A percentile compares a stretch with the other conserved stretches of the same genome.
Conservation (phyloP, 345 rosid species). For the Carallia brachiata region DNA sequence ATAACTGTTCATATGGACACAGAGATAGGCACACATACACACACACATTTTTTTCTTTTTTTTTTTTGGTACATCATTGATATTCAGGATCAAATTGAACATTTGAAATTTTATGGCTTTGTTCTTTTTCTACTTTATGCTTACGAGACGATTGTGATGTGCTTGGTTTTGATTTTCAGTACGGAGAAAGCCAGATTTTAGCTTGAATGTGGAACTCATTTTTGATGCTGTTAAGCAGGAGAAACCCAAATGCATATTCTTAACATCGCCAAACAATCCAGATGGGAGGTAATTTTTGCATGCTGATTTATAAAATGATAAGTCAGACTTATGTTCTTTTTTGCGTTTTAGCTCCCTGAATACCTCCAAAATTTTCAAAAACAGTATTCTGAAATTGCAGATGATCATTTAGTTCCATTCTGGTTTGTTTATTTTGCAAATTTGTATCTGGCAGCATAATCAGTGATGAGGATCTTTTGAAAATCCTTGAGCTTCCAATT, state of each 20-base stretch:
- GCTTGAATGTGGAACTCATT: slow-evolving; percentile 75
- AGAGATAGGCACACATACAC: no score
- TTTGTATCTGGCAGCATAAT: slow-evolving; percentile 51
- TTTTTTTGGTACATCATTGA: neutral
- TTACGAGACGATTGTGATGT: no score
- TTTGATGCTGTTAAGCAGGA: slow-evolving; percentile 59
- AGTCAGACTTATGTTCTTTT: no score
- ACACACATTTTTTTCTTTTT: no score
- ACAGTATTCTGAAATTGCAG: neutral
- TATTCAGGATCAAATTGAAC: neutral
- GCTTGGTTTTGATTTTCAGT: slow-evolving; percentile 36
- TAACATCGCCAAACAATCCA: slow-evolving; percentile 96
- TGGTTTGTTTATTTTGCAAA: slow-evolving; percentile 7
- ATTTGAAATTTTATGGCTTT: no score
- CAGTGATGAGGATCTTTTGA: slow-evolving; percentile 69
- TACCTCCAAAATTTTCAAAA: neutral
- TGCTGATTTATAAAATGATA: no score
- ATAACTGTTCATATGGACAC: no score
- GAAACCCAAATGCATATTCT: slow-evolving; percentile 90
- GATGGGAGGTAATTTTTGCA: slow-evolving; percentile 69
- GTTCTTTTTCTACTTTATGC: no score
- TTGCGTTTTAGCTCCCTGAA: neutral
- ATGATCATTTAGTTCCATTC: slow-evolving; percentile 1
- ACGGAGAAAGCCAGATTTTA: slow-evolving; percentile 79
- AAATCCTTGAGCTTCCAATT: slow-evolving; percentile 74